Evolutionary conservation across 2,329 filamentous ascomycete genomes (phyloP).

Genomic region (Colletotrichum liaoningense): DNA sequence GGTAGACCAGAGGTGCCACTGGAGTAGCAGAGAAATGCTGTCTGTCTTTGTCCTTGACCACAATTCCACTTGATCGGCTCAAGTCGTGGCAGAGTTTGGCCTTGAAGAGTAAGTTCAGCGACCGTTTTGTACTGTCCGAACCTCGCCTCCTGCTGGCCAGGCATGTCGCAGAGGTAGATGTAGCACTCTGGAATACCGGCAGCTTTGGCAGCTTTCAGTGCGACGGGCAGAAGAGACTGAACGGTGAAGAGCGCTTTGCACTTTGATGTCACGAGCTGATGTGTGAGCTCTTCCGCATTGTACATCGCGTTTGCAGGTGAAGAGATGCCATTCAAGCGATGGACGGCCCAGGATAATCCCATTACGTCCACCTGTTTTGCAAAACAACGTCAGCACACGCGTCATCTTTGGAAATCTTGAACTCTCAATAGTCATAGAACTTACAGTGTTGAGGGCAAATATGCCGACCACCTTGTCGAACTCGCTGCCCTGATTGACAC

Average conservation of each 20-base stretch:
- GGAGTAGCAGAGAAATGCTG: constrained; percentile 76
- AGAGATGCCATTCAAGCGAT: constrained; percentile 74
- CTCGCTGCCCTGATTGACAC: constrained; percentile 75
- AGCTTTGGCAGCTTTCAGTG: constrained; percentile 72
- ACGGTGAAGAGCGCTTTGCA: constrained; percentile 79
- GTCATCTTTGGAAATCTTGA: constrained; percentile 59
- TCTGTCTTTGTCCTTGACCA: constrained; percentile 68
- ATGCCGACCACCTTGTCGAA: constrained; percentile 82
- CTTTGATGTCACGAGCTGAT: constrained; percentile 72
- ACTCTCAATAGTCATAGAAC: background rate
- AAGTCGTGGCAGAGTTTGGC: constrained; percentile 53
- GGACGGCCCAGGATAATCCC: constrained; percentile 74
- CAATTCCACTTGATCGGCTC: constrained; percentile 61
- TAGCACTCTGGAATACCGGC: constrained; percentile 71
- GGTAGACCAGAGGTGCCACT: constrained; percentile 78
- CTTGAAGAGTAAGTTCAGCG: constrained; percentile 24
- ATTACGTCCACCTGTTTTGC: constrained; percentile 68
- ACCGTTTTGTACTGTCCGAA: background rate
- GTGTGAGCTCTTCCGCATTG: constrained; percentile 73
- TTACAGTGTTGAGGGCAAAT: constrained; percentile 76
- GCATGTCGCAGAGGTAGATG: constrained; percentile 48
- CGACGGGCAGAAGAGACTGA: constrained; percentile 71
- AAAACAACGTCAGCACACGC: constrained; percentile 30
- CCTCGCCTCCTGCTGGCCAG: background rate
- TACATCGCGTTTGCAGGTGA: constrained; percentile 79